phyloP scores from a whole-genome alignment of 2,329 filamentous ascomycete genomes.

The Ascochyta pisi region DNA sequence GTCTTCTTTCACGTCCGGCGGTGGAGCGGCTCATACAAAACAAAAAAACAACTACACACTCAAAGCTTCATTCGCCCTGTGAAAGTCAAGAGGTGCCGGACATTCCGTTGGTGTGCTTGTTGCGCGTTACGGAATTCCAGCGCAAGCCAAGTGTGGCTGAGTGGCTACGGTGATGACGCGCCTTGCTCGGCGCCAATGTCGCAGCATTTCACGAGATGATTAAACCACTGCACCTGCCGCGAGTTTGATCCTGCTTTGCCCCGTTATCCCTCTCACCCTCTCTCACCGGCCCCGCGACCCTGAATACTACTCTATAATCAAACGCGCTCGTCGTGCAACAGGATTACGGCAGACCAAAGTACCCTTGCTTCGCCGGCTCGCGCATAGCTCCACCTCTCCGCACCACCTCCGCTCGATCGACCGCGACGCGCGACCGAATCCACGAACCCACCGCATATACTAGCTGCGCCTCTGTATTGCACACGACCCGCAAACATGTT shows the following conservation, averaged over 20 bases:
- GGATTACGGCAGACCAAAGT: not conserved
- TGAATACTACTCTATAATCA: slow-evolving; percentile 18
- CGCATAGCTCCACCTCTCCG: slow-evolving; percentile 15
- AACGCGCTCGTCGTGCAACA: slow-evolving; percentile 16
- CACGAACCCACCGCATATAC: not conserved
- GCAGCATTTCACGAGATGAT: slow-evolving; percentile 10
- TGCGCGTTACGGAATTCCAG: slow-evolving; percentile 4
- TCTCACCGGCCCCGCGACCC: not conserved
- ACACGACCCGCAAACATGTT: slow-evolving; percentile 43
- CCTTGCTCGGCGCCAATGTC: slow-evolving; percentile 32
- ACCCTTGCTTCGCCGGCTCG: slow-evolving; percentile 14
- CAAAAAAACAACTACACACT: not conserved
- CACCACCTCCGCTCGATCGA: slow-evolving; percentile 11
- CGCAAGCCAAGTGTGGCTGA: slow-evolving; percentile 39
- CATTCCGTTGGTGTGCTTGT: not conserved
- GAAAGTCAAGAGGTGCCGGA: not conserved
- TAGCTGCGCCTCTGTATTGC: slow-evolving; percentile 2
- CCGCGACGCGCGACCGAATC: not conserved
- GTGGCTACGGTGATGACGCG: slow-evolving; percentile 25
- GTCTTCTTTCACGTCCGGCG: slow-evolving; percentile 18
- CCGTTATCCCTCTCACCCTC: slow-evolving; percentile 2
- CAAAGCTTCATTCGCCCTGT: not conserved
- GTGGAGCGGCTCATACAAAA: not conserved
- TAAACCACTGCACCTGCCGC: slow-evolving; percentile 10
- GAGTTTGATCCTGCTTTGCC: not conserved